Conservation (phyloP, 495 filamentous ascomycete genomes). For the Neurospora sp. region DNA sequence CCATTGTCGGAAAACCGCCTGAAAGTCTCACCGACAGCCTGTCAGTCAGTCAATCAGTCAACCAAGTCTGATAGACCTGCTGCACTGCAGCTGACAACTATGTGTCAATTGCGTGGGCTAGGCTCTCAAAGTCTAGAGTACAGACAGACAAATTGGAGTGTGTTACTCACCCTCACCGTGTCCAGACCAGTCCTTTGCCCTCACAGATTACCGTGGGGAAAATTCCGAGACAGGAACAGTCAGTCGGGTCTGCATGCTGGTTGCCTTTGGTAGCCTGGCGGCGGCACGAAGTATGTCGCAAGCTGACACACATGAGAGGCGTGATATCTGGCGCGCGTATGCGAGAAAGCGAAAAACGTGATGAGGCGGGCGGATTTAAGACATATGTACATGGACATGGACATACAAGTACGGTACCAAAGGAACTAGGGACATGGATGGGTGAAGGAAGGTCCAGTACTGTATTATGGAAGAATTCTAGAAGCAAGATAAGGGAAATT, state of each 20-base stretch:
- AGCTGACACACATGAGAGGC: neutral
- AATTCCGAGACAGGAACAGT: neutral
- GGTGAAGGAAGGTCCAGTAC: neutral
- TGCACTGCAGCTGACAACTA: neutral
- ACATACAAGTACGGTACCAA: neutral
- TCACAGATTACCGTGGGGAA: neutral
- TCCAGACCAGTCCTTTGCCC: neutral
- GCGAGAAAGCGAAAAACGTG: neutral
- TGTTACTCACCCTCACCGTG: neutral
- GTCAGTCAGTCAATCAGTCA: neutral
- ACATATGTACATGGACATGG: neutral
- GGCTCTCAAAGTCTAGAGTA: neutral
- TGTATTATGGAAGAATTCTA: neutral
- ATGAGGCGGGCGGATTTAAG: neutral
- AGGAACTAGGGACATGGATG: neutral
- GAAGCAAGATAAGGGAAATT: neutral
- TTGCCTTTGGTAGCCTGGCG: neutral
- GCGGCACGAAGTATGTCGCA: neutral
- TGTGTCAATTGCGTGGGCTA: neutral
- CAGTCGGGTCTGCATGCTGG: neutral
- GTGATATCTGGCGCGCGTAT: neutral
- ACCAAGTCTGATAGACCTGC: neutral
- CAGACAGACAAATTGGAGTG: neutral
- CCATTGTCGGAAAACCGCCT: neutral
- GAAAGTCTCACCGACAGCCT: neutral